These are phyloP conservation scores for Saccharomycopsis capsularis DNA, from an alignment of 805 yeast genomes.

Conservation along the genomic window DNA sequence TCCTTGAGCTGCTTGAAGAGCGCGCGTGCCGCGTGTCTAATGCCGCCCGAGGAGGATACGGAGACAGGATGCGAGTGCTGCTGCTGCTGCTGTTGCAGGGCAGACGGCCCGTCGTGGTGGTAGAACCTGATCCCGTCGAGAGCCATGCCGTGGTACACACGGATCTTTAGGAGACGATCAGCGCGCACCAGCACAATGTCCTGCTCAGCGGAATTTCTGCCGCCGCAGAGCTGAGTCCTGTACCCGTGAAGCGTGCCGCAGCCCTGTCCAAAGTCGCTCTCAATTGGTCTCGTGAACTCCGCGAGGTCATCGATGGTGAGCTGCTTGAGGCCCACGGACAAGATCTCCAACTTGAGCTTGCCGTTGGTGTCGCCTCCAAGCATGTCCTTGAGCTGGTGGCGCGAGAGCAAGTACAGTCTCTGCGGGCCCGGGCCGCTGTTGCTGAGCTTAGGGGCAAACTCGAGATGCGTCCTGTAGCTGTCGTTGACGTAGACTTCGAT, in stretches of 20 bases:
- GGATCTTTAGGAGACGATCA: no score
- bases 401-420: slow-evolving; percentile 41
- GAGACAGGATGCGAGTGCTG: not conserved
- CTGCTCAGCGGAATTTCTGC: slow-evolving; percentile 24
- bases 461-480: slow-evolving; percentile 50
- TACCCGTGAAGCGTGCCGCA: slow-evolving; percentile 34
- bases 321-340: slow-evolving; percentile 27
- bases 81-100: not conserved
- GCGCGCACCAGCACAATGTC: no score
- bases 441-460: slow-evolving; percentile 48
- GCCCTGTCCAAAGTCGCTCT: slow-evolving; percentile 37
- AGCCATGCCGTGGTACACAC: slow-evolving; percentile 69
- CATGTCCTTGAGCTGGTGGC: slow-evolving; percentile 38
- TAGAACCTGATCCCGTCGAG: slow-evolving; percentile 67
- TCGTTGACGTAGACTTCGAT: slow-evolving; percentile 64
- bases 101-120: slow-evolving; percentile 4
- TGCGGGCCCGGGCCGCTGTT: slow-evolving; percentile 57
- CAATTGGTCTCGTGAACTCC: slow-evolving; percentile 21
- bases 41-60: not conserved
- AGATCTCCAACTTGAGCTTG: slow-evolving; percentile 27
- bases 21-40: not conserved
- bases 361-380: slow-evolving; percentile 30
- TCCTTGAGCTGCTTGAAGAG: not conserved
- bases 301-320: slow-evolving; percentile 43
- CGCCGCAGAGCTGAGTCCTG: slow-evolving; percentile 33